Percentiles rank a stretch among this genome's conserved stretches.
Evolutionary conservation across 441 rosid genomes (phyloP).

Genomic region (Adansonia rubrostipa): DNA sequence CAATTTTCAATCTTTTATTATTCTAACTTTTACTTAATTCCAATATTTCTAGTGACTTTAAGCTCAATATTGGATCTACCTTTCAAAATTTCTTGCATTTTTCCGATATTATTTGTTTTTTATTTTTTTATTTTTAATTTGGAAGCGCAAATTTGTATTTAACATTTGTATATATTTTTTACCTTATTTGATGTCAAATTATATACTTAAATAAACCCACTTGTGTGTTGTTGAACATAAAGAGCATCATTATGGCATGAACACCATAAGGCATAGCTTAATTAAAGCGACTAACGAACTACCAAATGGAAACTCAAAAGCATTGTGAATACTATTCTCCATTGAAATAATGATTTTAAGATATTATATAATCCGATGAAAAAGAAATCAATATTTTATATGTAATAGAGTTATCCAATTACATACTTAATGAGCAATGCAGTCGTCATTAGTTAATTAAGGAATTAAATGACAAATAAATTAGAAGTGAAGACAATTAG

Average conservation of each 20-base stretch:
- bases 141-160: no score
- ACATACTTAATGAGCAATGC: constrained; percentile 41
- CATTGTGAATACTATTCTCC: constrained; percentile 29
- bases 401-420: constrained; percentile 26
- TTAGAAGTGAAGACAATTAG: background rate
- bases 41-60: background rate
- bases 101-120: no score
- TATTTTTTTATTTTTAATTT: no score
- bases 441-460: constrained; percentile 44
- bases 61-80: background rate
- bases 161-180: no score
- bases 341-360: constrained; percentile 20
- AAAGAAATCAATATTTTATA: background rate
- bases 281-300: constrained; percentile 49
- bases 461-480: background rate
- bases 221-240: constrained; percentile 23
- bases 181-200: constrained; percentile 4
- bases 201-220: constrained; percentile 26
- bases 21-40: background rate
- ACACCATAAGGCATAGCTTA: constrained; percentile 34
- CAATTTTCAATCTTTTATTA: background rate
- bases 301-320: constrained; percentile 36
- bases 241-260: constrained; percentile 22
- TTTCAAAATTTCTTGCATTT: background rate
- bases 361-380: background rate